A percentile compares a stretch with the other conserved stretches of the same genome.
Conservation (phyloP, 1,284 basidiomycete species). For the Ustilago vetiveriae region DNA sequence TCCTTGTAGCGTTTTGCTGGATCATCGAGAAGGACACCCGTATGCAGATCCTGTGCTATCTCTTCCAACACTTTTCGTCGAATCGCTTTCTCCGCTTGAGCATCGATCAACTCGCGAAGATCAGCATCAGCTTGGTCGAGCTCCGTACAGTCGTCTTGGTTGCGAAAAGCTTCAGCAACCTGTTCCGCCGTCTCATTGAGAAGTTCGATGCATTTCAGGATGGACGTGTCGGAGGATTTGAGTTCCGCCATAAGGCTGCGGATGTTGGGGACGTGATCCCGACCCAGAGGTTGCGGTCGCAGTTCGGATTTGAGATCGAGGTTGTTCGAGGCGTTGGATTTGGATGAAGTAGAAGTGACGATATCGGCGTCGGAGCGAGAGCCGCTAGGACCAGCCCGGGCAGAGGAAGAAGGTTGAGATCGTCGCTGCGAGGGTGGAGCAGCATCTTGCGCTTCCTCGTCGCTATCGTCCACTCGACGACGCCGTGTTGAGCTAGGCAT, state of each 20-base stretch:
- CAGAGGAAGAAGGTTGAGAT: slow-evolving; percentile 11
- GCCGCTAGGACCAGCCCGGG: slow-evolving; percentile 8
- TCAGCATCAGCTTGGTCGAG: slow-evolving; percentile 40
- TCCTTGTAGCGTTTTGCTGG: slow-evolving; percentile 29
- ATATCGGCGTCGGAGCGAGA: background rate
- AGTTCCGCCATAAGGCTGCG: slow-evolving; percentile 23
- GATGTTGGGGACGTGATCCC: slow-evolving; percentile 27
- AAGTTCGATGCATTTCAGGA: slow-evolving; percentile 27
- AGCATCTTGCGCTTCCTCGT: slow-evolving; percentile 12
- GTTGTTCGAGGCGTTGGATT: background rate
- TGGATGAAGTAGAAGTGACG: background rate
- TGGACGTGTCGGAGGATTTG: slow-evolving; percentile 12
- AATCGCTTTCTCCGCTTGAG: slow-evolving; percentile 39
- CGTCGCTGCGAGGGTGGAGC: slow-evolving; percentile 17
- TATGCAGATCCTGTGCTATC: slow-evolving; percentile 34
- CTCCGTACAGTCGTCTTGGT: slow-evolving; percentile 18
- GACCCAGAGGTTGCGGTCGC: slow-evolving; percentile 23
- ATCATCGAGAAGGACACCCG: slow-evolving; percentile 15
- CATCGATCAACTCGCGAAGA: slow-evolving; percentile 52
- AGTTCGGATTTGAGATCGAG: slow-evolving; percentile 15
- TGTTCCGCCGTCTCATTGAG: slow-evolving; percentile 44
- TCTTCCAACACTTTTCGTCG: slow-evolving; percentile 34
- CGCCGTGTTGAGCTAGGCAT: slow-evolving; percentile 30
- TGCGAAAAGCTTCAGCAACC: slow-evolving; percentile 28
- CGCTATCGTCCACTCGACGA: slow-evolving; percentile 23